A percentile compares a stretch with the other conserved stretches of the same genome.
These are phyloP conservation scores for Jasminum sambac DNA, from an alignment of 257 asterid species.

Conservation along the genomic window DNA sequence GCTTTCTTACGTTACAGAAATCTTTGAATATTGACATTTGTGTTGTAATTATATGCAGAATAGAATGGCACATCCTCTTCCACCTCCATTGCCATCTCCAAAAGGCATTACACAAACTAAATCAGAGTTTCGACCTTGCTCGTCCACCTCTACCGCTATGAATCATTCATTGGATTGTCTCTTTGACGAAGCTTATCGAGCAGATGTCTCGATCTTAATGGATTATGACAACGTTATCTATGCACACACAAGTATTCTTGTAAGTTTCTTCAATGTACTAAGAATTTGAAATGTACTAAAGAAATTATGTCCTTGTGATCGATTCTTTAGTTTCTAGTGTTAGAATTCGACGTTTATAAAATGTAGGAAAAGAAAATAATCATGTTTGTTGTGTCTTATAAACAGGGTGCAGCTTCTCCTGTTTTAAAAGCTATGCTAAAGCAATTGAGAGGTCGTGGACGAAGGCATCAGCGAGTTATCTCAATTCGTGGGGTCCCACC, in stretches of 20 bases:
- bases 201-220: constrained; percentile 63
- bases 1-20: not conserved
- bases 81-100: constrained; percentile 60
- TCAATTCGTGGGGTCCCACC: constrained; percentile 71
- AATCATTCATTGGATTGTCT: constrained; percentile 57
- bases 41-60: constrained; percentile 14
- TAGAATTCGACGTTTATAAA: not conserved
- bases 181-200: constrained; percentile 78
- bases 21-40: not conserved
- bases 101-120: constrained; percentile 21
- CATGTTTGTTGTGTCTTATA: constrained; percentile 14
- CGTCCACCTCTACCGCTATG: constrained; percentile 34
- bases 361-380: constrained; percentile 7
- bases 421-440: constrained; percentile 61
- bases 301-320: not conserved
- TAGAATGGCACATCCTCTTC: constrained; percentile 40
- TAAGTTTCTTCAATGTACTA: constrained; percentile 32
- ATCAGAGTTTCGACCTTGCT: constrained; percentile 25
- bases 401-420: constrained; percentile 79
- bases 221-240: constrained; percentile 56
- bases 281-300: not conserved
- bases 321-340: not conserved
- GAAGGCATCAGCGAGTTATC: constrained; percentile 39
- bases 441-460: constrained; percentile 35
- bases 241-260: constrained; percentile 72